These are phyloP conservation scores for Diaporthe vexans DNA, from an alignment of 2,329 filamentous ascomycete genomes.

Conservation along the genomic window DNA sequence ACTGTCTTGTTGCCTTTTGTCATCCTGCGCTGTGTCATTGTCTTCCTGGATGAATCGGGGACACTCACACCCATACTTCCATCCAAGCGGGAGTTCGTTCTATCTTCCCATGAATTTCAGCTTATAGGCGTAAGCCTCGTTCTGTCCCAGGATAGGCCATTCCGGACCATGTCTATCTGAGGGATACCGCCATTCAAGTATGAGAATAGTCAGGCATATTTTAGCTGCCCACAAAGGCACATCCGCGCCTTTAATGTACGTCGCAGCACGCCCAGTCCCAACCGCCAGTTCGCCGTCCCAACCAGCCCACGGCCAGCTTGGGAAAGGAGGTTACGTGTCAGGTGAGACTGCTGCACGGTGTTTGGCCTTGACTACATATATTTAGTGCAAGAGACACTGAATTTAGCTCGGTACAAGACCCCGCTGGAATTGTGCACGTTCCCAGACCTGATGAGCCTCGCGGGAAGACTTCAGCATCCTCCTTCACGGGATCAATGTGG, in stretches of 20 bases:
- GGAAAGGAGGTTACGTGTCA: neutral
- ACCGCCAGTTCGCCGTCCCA: neutral
- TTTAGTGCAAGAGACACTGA: too few relatives aligned
- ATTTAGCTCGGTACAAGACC: too few relatives aligned
- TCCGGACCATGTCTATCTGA: neutral
- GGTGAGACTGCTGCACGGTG: neutral
- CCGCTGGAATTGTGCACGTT: too few relatives aligned
- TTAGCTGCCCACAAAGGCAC: fast-evolving
- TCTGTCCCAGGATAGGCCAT: neutral
- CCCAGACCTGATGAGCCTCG: too few relatives aligned
- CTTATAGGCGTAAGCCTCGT: neutral
- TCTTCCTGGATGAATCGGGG: too few relatives aligned
- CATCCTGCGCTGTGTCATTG: too few relatives aligned
- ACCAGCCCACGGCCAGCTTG: conserved; percentile 1
- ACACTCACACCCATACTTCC: neutral
- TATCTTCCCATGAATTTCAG: neutral
- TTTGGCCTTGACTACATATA: too few relatives aligned
- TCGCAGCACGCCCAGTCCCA: neutral
- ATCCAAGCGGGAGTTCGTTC: neutral
- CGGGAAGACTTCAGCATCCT: too few relatives aligned
- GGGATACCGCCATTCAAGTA: neutral
- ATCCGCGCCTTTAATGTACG: neutral
- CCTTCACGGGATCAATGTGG: too few relatives aligned
- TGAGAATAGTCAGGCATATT: neutral
- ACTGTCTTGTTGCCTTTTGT: neutral